Percentiles rank a stretch among this genome's conserved stretches.
Conservation (phyloP, 352 stramenopile species). For the Aphanomyces astaci region DNA sequence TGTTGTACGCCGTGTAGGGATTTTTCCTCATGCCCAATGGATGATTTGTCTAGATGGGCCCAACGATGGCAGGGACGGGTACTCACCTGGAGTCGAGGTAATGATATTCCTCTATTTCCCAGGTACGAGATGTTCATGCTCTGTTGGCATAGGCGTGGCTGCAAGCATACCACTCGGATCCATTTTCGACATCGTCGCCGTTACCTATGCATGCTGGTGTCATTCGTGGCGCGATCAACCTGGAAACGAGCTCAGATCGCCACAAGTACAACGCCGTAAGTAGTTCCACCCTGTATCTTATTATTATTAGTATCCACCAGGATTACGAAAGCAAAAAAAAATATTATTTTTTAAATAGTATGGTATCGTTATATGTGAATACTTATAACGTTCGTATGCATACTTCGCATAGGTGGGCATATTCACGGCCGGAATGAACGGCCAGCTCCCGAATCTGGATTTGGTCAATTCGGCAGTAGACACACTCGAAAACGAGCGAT, state of each 20-base stretch:
- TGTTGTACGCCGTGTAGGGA: background rate
- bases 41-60: conserved; percentile 47
- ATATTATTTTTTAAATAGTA: too few species aligned
- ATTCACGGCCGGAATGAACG: conserved; percentile 66
- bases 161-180: conserved; percentile 57
- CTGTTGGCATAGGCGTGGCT: conserved; percentile 33
- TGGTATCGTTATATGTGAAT: too few species aligned
- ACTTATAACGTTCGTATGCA: too few species aligned
- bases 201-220: conserved; percentile 63
- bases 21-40: background rate
- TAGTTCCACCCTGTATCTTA: background rate
- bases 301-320: too few species aligned
- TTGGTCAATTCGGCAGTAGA: conserved; percentile 72
- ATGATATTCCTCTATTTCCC: background rate
- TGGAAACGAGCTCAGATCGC: conserved; percentile 44
- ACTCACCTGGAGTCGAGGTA: conserved; percentile 52
- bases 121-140: too few species aligned
- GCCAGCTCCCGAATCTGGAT: conserved; percentile 80
- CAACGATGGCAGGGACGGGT: conserved; percentile 50
- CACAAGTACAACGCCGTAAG: conserved; percentile 23
- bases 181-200: conserved; percentile 28
- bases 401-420: conserved; percentile 53
- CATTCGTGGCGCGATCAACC: conserved; percentile 63
- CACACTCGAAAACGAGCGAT: conserved; percentile 37
- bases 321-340: too few species aligned